Evolutionary conservation across 2,329 filamentous ascomycete genomes (phyloP), one percentile per base, ranked within the genome.

Genomic region (Fusarium siculi): DNA sequence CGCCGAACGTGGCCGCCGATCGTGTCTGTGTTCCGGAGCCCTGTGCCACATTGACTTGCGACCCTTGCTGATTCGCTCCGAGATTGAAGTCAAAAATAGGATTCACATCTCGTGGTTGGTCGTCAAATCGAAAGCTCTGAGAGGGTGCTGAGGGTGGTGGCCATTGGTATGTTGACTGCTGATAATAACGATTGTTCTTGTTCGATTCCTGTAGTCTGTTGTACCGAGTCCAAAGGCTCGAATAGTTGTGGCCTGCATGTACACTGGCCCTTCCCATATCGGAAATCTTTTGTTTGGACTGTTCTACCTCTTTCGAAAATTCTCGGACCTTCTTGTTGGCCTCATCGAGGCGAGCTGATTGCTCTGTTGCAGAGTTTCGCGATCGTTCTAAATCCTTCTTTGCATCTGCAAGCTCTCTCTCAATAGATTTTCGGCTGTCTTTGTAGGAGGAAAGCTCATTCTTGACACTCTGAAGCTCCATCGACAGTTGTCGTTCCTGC

Each of bases 401-500:
- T 11, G 42, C 19, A 12, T 30, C 39, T 5, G 12, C 15, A 15
- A 68, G 23, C 9, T 56, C 47, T 9, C 36, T 19, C 7, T 32
- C 46, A 8, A 19, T 42, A 21, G 36, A 8, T 7, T 43, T 42
- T 23, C 23, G 40, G 18, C 42, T 12, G 4, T 34, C 9, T 42
- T 42, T 53, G 10, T 28, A 61, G 9, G 23, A 40, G 7, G n/a
- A 9, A n/a, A 59, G 25, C 9, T 66, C 44, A 7, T 23, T 28
- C 14, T 54, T 54, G 23, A 66, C 7, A 32, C 34, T 50, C 21
- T 56, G 49, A 18, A 65, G 59, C 37, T 66, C 63, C 19, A 57
- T 28, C 6, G 55, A 56, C 10, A 70, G 34, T 15, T 54, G 21
- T 7, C 60, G 37, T 23, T 68, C 68, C 18, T 52, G 57, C 19